These are phyloP conservation scores for Coleophoma eucalyptorum DNA, from an alignment of 2,329 filamentous ascomycete genomes.

Conservation along the genomic window DNA sequence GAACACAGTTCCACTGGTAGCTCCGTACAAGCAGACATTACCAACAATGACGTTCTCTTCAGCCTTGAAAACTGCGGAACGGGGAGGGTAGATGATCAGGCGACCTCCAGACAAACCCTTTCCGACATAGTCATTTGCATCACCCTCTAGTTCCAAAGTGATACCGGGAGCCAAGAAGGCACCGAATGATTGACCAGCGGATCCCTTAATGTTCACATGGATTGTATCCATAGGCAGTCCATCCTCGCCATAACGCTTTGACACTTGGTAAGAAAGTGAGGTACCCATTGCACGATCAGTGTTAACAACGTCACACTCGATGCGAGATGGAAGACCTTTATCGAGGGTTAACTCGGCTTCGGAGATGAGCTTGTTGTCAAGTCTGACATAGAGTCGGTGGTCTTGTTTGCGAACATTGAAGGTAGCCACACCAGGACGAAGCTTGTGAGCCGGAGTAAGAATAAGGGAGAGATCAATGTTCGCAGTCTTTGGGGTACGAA, in stretches of 20 bases:
- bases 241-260: conserved; percentile 83
- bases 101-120: conserved; percentile 94
- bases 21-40: conserved; percentile 93
- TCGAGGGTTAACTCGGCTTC: conserved; percentile 93
- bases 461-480: conserved; percentile 94
- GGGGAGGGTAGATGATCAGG: conserved; percentile 88
- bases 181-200: conserved; percentile 94
- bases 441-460: conserved; percentile 90
- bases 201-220: conserved; percentile 94
- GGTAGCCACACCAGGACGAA: conserved; percentile 88
- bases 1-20: conserved; percentile 86
- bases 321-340: conserved; percentile 87
- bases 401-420: conserved; percentile 99
- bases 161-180: conserved; percentile 91
- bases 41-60: conserved; percentile 94
- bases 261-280: conserved; percentile 93
- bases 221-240: conserved; percentile 91
- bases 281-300: conserved; percentile 93
- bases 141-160: conserved; percentile 91
- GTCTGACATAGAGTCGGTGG: conserved; percentile 84
- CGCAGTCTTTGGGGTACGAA: conserved; percentile 82
- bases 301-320: conserved; percentile 95
- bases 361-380: conserved; percentile 96
- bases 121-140: conserved; percentile 94
- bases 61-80: conserved; percentile 86